Conservation (phyloP, 148 eudicot species). For the Nepenthes mirabilis region DNA sequence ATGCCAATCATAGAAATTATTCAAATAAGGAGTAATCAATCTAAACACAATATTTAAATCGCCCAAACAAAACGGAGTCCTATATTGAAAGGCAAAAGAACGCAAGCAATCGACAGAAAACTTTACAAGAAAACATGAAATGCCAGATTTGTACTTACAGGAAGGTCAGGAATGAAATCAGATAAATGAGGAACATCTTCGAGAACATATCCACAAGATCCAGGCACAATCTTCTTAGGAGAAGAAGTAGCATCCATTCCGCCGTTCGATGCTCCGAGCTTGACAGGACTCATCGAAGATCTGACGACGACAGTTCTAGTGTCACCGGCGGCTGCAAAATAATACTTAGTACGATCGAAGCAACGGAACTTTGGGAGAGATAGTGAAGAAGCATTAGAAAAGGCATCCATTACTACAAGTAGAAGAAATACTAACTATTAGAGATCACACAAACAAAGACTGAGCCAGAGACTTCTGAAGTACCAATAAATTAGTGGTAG, state of each 20-base stretch:
- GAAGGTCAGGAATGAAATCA: conserved; percentile 22
- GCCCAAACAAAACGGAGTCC: too few relatives aligned
- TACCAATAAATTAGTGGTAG: too few relatives aligned
- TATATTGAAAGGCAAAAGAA: too few relatives aligned
- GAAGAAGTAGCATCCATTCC: not conserved
- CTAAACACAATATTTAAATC: too few relatives aligned
- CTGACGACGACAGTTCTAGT: not conserved
- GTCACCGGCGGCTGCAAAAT: not conserved
- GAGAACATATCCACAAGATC: conserved; percentile 49
- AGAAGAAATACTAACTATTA: not conserved
- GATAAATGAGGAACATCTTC: conserved; percentile 77
- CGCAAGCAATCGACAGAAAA: too few relatives aligned
- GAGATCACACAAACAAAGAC: too few relatives aligned
- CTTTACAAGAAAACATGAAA: too few relatives aligned
- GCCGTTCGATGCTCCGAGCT: not conserved
- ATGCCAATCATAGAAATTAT: too few relatives aligned
- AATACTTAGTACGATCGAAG: not conserved
- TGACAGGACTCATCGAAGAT: not conserved
- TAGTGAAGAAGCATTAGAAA: not conserved
- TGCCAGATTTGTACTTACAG: not conserved
- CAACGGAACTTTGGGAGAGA: not conserved
- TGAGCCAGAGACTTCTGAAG: too few relatives aligned
- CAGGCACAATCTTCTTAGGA: conserved; percentile 27
- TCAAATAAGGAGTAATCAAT: too few relatives aligned
- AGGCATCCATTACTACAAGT: not conserved